Evolutionary conservation across 2,329 filamentous ascomycete species (phyloP), one percentile per base, ranked within the genome.

Genomic region (Diplodia mutila): DNA sequence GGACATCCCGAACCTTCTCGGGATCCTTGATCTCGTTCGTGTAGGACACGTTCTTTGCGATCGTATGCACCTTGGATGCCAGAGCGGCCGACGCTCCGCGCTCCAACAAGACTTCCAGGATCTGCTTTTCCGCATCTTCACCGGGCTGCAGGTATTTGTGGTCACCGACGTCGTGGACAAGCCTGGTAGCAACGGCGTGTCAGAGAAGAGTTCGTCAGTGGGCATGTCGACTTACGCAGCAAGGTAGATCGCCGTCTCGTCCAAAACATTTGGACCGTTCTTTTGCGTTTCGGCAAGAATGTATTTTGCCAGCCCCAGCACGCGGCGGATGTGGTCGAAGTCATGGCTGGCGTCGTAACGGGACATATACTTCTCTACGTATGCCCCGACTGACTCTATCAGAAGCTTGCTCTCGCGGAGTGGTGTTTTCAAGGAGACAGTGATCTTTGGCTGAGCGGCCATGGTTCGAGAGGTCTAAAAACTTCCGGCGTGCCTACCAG

Each of bases 131-230:
- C 4, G 82, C 75, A 74, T 90, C 85, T 71, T 89, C 83, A 66
- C 84, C 85, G 1, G 85, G 81, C 66, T 75, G 69, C 67, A 78
- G 70, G 77, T 97, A 97, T 80, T 97, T 97, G 77, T 86, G 89
- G 80, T 97, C 94, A 69, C 91, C 92, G 21, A 97, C 89, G 73
- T 97, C 94, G 80, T 97, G 94, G n/a, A 94, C 85, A 4, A 94
- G 84, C 1, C 69, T 70, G 21, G 27, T 16, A n/a, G 21, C 4
- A 14, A 16, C 3, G 9, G n/a, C n/a, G 5, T 6, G 32, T 64
- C 42, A 64, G 48, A 32, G 6, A 6, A 32, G 29, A 1, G 29
- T 8, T 32, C 29, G 6, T 32, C 34, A 49, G 7, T 49, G 37
- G 25, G 23, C 14, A 4, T 14, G 3, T 21, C 21, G 29, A 75